Evolutionary conservation across 352 stramenopile species (phyloP).

Genomic region (Pythium dissimile): DNA sequence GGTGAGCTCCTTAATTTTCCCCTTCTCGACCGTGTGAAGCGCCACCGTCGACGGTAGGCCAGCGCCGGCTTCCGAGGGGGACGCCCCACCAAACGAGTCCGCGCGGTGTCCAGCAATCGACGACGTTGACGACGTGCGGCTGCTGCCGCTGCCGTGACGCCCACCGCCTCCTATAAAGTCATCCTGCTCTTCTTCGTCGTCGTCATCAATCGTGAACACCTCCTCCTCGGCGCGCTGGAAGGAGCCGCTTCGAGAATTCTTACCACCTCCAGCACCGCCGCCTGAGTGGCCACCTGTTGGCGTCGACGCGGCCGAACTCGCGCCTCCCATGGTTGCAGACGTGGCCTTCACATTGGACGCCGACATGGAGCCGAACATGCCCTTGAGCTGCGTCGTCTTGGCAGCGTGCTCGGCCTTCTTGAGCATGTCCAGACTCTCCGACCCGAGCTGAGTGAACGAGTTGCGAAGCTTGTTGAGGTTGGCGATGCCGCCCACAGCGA

Average conservation of each 20-base stretch:
- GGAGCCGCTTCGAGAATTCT: conserved; percentile 29
- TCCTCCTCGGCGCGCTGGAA: conserved; percentile 68
- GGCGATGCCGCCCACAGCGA: conserved; percentile 22
- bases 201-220: conserved; percentile 83
- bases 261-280: background rate
- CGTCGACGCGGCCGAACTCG: conserved; percentile 25
- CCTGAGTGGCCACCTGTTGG: background rate
- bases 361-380: conserved; percentile 19
- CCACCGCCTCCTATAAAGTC: conserved; percentile 33
- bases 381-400: conserved; percentile 41
- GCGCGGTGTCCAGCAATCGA: conserved; percentile 23
- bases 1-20: conserved; percentile 36
- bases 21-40: conserved; percentile 56
- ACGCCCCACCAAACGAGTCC: conserved; percentile 42
- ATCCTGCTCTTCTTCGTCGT: conserved; percentile 68
- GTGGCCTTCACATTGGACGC: conserved; percentile 12
- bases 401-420: conserved; percentile 68
- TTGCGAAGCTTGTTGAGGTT: conserved; percentile 55
- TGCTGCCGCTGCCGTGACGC: conserved; percentile 15
- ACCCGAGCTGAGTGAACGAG: conserved; percentile 61
- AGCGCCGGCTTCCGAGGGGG: conserved; percentile 11
- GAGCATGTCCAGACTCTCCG: conserved; percentile 70
- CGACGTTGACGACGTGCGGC: conserved; percentile 41
- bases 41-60: conserved; percentile 22
- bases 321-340: background rate